Conservation (phyloP, 2,329 filamentous ascomycete genomes). For the Neodidymelliopsis sp. region DNA sequence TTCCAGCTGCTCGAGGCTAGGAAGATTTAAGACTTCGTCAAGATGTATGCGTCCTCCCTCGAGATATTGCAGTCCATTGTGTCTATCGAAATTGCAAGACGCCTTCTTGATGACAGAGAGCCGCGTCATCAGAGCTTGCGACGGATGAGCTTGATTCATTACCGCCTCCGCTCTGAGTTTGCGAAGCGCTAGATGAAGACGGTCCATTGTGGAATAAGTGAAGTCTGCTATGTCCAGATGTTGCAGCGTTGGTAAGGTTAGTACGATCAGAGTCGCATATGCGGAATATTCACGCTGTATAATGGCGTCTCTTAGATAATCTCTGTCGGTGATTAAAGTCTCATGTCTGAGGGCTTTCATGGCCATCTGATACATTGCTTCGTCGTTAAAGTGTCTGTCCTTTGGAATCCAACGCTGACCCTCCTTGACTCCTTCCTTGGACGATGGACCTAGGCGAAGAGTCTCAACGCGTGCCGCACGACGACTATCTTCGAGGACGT, state of each 20-base stretch:
- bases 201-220: conserved; percentile 27
- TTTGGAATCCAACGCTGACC: conserved; percentile 28
- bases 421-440: conserved; percentile 17
- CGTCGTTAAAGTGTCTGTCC: conserved; percentile 24
- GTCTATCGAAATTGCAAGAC: conserved; percentile 30
- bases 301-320: conserved; percentile 30
- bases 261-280: conserved; percentile 32
- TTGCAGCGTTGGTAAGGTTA: conserved; percentile 29
- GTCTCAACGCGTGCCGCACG: conserved; percentile 29
- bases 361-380: conserved; percentile 18
- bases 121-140: conserved; percentile 17
- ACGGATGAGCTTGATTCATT: conserved; percentile 17
- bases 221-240: conserved; percentile 29
- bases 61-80: conserved; percentile 22
- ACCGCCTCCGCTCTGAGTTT: conserved; percentile 20
- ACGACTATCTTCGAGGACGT: conserved; percentile 24
- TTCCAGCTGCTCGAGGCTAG: conserved; percentile 24
- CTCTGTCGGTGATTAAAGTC: conserved; percentile 21
- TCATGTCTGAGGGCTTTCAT: conserved; percentile 22
- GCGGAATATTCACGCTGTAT: conserved; percentile 34
- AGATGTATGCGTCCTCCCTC: conserved; percentile 9
- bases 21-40: conserved; percentile 26
- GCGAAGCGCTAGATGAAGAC: conserved; percentile 24
- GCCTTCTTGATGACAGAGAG: conserved; percentile 28
- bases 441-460: conserved; percentile 29